These are phyloP conservation scores for Fusarium austroafricanum DNA, from an alignment of 2,329 filamentous ascomycete species.

Conservation along the genomic window DNA sequence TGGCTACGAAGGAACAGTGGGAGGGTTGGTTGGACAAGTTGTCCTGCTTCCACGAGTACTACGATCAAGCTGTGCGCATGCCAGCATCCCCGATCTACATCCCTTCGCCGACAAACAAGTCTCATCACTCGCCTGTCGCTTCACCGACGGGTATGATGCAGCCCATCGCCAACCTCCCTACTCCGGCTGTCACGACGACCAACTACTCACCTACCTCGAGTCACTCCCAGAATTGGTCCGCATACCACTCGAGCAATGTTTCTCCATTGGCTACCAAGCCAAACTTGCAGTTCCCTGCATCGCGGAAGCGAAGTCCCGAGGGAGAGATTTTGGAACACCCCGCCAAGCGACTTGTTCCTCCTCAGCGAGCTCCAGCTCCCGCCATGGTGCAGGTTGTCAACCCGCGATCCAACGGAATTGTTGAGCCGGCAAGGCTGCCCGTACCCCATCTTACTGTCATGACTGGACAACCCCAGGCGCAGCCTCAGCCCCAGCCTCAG, in stretches of 20 bases:
- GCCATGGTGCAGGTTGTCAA: slow-evolving; percentile 29
- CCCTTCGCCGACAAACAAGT: slow-evolving; percentile 54
- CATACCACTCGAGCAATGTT: slow-evolving; percentile 54
- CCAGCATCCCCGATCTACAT: slow-evolving; percentile 57
- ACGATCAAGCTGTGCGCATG: slow-evolving; percentile 72
- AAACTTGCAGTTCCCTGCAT: slow-evolving; percentile 53
- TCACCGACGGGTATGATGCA: slow-evolving; percentile 59
- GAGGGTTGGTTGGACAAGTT: slow-evolving; percentile 86
- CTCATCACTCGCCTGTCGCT: slow-evolving; percentile 59
- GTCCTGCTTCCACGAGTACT: slow-evolving; percentile 84
- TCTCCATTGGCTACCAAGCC: slow-evolving; percentile 64
- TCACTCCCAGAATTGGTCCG: slow-evolving; percentile 54
- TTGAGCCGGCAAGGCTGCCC: slow-evolving; percentile 64
- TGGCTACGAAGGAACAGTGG: slow-evolving; percentile 90
- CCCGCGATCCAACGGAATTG: slow-evolving; percentile 35
- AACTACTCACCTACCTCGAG: slow-evolving; percentile 57
- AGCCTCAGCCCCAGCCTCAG: slow-evolving; percentile 27
- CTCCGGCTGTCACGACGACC: slow-evolving; percentile 48
- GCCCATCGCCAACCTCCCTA: slow-evolving; percentile 48
- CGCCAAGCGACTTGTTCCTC: slow-evolving; percentile 60
- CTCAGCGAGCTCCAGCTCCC: slow-evolving; percentile 36
- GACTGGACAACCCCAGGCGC: slow-evolving; percentile 54
- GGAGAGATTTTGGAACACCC: slow-evolving; percentile 64
- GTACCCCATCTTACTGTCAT: slow-evolving; percentile 78
- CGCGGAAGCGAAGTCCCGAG: slow-evolving; percentile 65